phyloP scores from a whole-genome alignment of 495 filamentous ascomycete species.

The Recurvomyces mirabilis region DNA sequence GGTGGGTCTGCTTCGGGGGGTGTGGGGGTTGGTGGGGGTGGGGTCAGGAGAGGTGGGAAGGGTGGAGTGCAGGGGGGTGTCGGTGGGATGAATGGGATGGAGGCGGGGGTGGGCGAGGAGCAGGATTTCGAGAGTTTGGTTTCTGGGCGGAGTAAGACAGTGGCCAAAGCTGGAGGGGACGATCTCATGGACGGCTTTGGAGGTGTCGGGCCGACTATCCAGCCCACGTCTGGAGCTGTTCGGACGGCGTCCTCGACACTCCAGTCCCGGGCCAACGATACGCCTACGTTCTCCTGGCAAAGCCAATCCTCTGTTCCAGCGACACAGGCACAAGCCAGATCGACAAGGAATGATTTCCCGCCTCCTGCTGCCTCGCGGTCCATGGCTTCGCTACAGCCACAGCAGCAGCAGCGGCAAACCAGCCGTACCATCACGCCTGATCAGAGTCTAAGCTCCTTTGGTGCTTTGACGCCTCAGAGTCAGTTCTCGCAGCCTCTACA shows the following conservation, averaged over 20 bases:
- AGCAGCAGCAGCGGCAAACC: slow-evolving; percentile 19
- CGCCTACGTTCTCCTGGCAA: slow-evolving; percentile 40
- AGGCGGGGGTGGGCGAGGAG: slow-evolving; percentile 39
- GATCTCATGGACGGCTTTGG: slow-evolving; percentile 33
- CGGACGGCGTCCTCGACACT: slow-evolving; percentile 4
- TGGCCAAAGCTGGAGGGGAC: slow-evolving; percentile 25
- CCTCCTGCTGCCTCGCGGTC: too few species aligned
- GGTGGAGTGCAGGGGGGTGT: slow-evolving; percentile 32
- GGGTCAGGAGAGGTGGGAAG: not conserved
- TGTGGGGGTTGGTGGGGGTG: not conserved
- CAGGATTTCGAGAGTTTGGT: slow-evolving; percentile 81
- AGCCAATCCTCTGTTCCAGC: slow-evolving; percentile 25
- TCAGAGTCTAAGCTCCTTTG: slow-evolving; percentile 16
- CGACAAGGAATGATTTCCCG: too few species aligned
- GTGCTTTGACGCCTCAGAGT: slow-evolving; percentile 14
- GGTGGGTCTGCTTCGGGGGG: slow-evolving; percentile 33
- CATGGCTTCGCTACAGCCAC: slow-evolving; percentile 23
- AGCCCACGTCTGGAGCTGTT: slow-evolving; percentile 11
- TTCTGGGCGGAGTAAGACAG: slow-evolving; percentile 42
- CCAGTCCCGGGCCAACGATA: slow-evolving; percentile 8
- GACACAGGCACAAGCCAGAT: slow-evolving; percentile 17
- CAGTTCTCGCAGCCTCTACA: slow-evolving; percentile 21
- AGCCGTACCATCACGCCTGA: slow-evolving; percentile 36
- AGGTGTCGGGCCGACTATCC: too few species aligned
- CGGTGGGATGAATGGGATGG: slow-evolving; percentile 39